Conservation (phyloP, 257 asterid species). For the Fraxinus quadrangulata region DNA sequence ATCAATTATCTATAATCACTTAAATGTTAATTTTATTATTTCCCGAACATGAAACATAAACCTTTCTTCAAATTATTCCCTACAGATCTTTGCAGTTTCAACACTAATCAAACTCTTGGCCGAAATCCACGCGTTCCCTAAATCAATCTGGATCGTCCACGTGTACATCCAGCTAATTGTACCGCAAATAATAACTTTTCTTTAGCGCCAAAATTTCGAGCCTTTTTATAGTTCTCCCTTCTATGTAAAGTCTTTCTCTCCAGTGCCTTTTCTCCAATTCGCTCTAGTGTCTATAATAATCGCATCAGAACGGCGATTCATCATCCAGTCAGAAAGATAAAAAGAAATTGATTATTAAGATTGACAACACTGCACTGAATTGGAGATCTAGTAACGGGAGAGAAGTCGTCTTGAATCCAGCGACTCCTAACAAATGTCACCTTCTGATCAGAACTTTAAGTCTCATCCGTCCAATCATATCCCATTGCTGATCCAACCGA, state of each 20-base stretch:
- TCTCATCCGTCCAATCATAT: constrained; percentile 37
- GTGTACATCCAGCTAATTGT: not conserved
- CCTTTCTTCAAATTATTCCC: not conserved
- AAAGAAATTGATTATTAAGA: no score
- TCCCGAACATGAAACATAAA: no score
- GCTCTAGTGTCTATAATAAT: constrained; percentile 10
- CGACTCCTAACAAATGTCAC: constrained; percentile 14
- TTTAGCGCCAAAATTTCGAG: constrained; percentile 45
- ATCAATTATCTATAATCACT: no score
- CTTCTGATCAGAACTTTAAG: constrained; percentile 20
- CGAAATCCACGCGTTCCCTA: not conserved
- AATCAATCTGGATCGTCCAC: constrained; percentile 19
- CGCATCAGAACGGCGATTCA: not conserved
- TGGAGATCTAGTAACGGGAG: constrained; percentile 28
- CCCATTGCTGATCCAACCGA: constrained; percentile 36
- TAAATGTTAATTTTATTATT: no score
- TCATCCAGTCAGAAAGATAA: not conserved
- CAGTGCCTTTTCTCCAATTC: constrained; percentile 11
- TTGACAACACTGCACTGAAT: not conserved
- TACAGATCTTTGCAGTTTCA: not conserved
- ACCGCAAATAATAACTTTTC: not conserved
- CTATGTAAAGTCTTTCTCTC: not conserved
- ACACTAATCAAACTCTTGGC: not conserved
- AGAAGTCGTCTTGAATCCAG: constrained; percentile 15
- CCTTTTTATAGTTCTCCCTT: not conserved